phyloP scores from a whole-genome alignment of 2,329 filamentous ascomycete genomes.

The Calonectria leucothoes region DNA sequence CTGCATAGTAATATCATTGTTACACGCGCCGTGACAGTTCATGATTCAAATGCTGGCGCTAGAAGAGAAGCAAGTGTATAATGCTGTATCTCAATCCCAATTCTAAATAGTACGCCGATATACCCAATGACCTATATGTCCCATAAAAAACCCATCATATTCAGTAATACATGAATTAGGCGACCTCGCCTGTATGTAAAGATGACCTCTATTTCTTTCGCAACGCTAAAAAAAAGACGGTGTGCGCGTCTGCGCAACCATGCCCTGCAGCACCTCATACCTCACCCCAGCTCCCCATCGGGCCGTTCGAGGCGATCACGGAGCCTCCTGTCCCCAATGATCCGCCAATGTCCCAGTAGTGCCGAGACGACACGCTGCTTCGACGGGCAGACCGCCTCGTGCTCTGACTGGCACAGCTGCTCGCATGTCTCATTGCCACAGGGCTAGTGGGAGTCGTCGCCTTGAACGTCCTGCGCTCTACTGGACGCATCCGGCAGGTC shows the following conservation, averaged over 20 bases:
- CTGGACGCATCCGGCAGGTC: slow-evolving; percentile 67
- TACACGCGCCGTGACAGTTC: not conserved
- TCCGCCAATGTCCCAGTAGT: slow-evolving; percentile 93
- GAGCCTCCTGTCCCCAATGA: slow-evolving; percentile 83
- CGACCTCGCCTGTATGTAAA: slow-evolving; percentile 1
- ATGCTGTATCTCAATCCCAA: slow-evolving; percentile 19
- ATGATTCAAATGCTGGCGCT: not conserved
- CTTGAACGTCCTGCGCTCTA: slow-evolving; percentile 69
- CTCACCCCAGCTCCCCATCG: slow-evolving; percentile 84
- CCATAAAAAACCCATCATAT: slow-evolving; percentile 26
- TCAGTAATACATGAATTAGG: slow-evolving; percentile 29
- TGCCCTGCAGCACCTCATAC: slow-evolving; percentile 48
- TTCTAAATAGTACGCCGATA: slow-evolving; percentile 26
- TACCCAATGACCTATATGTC: slow-evolving; percentile 31
- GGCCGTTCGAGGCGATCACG: slow-evolving; percentile 73
- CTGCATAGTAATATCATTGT: not conserved
- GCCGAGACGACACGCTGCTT: slow-evolving; percentile 78
- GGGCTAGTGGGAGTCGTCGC: slow-evolving; percentile 62
- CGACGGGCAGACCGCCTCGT: slow-evolving; percentile 77
- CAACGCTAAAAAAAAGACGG: slow-evolving; percentile 15
- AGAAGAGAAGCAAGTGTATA: not conserved
- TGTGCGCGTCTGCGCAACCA: slow-evolving; percentile 9
- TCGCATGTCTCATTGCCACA: slow-evolving; percentile 59
- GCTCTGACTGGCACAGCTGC: slow-evolving; percentile 90
- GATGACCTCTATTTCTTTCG: slow-evolving; percentile 26